Percentiles rank a stretch among this genome's conserved stretches.
Evolutionary conservation across 2,329 filamentous ascomycete species (phyloP).

Genomic region (Aureobasidium sp.): DNA sequence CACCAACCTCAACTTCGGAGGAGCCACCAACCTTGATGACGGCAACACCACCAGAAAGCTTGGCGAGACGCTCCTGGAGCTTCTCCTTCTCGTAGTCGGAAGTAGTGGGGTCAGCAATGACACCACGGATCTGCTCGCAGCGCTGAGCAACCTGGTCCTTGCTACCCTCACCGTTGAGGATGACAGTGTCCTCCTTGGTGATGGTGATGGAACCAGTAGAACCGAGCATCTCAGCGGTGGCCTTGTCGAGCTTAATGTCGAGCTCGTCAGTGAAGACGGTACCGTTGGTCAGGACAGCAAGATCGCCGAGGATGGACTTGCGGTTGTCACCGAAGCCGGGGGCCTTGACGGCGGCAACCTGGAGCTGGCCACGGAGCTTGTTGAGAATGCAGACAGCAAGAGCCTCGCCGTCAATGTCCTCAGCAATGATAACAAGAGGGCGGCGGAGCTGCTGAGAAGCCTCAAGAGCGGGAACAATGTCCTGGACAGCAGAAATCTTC

Average conservation of each 20-base stretch:
- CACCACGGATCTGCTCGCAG: slow-evolving; percentile 97
- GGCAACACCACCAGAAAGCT: slow-evolving; percentile 97
- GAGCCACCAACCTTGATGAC: slow-evolving; percentile 98
- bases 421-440: slow-evolving; percentile 94
- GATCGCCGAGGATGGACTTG: slow-evolving; percentile 97
- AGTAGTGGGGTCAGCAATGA: slow-evolving; percentile 87
- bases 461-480: slow-evolving; percentile 97
- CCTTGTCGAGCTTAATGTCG: slow-evolving; percentile 98
- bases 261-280: slow-evolving; percentile 98
- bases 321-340: slow-evolving; percentile 99
- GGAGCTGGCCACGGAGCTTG: slow-evolving; percentile 99
- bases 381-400: slow-evolving; percentile 98
- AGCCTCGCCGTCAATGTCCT: slow-evolving; percentile 98
- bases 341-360: slow-evolving; percentile 97
- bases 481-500: slow-evolving; percentile 99
- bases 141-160: slow-evolving; percentile 91
- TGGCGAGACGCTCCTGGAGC: slow-evolving; percentile 98
- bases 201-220: slow-evolving; percentile 98
- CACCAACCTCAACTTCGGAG: slow-evolving; percentile 95
- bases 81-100: slow-evolving; percentile 99
- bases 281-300: slow-evolving; percentile 91
- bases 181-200: slow-evolving; percentile 99
- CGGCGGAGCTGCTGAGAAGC: slow-evolving; percentile 91
- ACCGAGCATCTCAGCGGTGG: slow-evolving; percentile 89
- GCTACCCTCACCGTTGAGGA: slow-evolving; percentile 92